phyloP scores from a whole-genome alignment of 495 filamentous ascomycete genomes.

The Tuber indicum region DNA sequence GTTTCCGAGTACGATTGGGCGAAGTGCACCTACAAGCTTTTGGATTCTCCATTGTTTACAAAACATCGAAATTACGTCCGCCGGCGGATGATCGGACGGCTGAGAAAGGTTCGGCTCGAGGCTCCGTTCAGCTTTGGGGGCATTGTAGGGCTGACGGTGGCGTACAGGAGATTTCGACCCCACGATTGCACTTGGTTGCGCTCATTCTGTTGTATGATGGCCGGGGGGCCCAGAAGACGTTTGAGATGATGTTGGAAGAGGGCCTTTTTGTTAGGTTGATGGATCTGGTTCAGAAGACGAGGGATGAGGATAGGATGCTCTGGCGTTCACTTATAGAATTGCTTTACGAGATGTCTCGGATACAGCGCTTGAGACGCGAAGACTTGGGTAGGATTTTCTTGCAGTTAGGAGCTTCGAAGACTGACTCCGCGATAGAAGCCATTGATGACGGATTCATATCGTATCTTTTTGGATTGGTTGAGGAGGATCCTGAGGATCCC shows the following conservation, averaged over 20 bases:
- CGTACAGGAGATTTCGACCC: constrained; percentile 64
- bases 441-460: constrained; percentile 79
- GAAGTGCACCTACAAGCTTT: constrained; percentile 72
- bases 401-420: constrained; percentile 21
- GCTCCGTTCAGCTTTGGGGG: not conserved
- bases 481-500: constrained; percentile 74
- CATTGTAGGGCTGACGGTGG: not conserved
- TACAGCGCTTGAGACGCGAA: constrained; percentile 70
- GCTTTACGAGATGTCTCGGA: constrained; percentile 93
- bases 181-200: constrained; percentile 69
- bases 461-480: constrained; percentile 81
- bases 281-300: constrained; percentile 65
- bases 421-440: constrained; percentile 45
- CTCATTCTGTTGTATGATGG: constrained; percentile 91
- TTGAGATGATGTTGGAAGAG: constrained; percentile 80
- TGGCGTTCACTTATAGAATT: constrained; percentile 80
- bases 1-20: constrained; percentile 78
- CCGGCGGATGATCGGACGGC: constrained; percentile 81
- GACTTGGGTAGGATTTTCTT: constrained; percentile 57
- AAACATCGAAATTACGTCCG: constrained; percentile 79
- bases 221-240: constrained; percentile 64
- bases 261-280: constrained; percentile 75
- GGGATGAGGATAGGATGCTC: constrained; percentile 59
- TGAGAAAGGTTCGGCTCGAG: constrained; percentile 61
- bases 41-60: constrained; percentile 66